phyloP scores from a whole-genome alignment of 1,284 basidiomycete genomes.

The Microbotryum violaceum region DNA sequence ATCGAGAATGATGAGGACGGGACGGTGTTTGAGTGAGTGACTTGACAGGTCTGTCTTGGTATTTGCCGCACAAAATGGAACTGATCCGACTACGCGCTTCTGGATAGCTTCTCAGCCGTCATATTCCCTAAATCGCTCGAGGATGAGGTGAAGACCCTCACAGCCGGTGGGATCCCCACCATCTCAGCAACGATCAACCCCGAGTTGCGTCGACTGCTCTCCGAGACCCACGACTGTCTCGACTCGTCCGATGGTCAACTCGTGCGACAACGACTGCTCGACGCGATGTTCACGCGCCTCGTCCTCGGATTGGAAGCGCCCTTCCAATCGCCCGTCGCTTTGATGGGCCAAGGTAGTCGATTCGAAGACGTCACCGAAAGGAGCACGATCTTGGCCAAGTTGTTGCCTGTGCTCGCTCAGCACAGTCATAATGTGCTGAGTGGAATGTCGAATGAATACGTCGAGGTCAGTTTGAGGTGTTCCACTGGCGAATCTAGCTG shows the following conservation, averaged over 20 bases:
- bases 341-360: slow-evolving; percentile 32
- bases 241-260: slow-evolving; percentile 60
- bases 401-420: slow-evolving; percentile 66
- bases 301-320: slow-evolving; percentile 47
- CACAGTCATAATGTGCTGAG: slow-evolving; percentile 66
- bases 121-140: slow-evolving; percentile 63
- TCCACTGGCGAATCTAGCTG: slow-evolving; percentile 5
- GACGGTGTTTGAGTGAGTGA: slow-evolving; percentile 53
- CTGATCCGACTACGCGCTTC: background rate
- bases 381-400: slow-evolving; percentile 58
- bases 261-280: slow-evolving; percentile 60
- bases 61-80: too few species aligned
- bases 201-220: slow-evolving; percentile 56
- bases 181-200: slow-evolving; percentile 38
- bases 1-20: slow-evolving; percentile 56
- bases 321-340: slow-evolving; percentile 41
- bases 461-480: slow-evolving; percentile 55
- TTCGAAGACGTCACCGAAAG: slow-evolving; percentile 44
- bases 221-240: slow-evolving; percentile 60
- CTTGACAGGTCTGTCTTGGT: too few species aligned
- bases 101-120: slow-evolving; percentile 58
- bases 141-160: slow-evolving; percentile 59
- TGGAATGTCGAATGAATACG: slow-evolving; percentile 68
- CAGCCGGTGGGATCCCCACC: slow-evolving; percentile 50
- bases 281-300: slow-evolving; percentile 55